Base-by-base conservation (phyloP, 257 asterid genomes). In the Datura wrightii region DNA sequence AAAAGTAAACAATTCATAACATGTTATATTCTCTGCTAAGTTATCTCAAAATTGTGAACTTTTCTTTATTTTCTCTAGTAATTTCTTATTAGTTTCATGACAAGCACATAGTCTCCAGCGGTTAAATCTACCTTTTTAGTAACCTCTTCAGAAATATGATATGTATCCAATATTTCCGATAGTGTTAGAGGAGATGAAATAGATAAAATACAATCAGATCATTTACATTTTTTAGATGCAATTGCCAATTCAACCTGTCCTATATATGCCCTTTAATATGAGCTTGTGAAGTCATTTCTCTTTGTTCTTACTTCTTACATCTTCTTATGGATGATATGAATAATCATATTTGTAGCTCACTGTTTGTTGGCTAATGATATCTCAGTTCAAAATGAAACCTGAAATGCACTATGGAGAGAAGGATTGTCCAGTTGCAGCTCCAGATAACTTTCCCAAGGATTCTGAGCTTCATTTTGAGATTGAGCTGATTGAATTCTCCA, bases 391-490 rank as follows among this genome's bases (percentile, higher is more conserved):
- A 91, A 88, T 97, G 91, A 95, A 95, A 88, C 96, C 97, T 10
- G 99, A 94, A 90, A 90, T 97, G 92, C 99, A 95, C 83, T 97
- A 93, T 55, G 97, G 94, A 19, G 99, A 97, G 87, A 93, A 90
- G 83, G 92, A 90, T 89, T 97, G 99, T 88, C 99, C 98, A 6
- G 89, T 94, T 86, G 83, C 94, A 60, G 94, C 87, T 80, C 79
- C 93, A 3, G 96, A 94, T 79, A 89, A 91, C 87, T 97, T 97
- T 87, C 99, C 98, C 44, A 97, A 93, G 93, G 97, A 95, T 85
- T 91, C 87, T 44, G 97, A 93, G 88, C 98, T 97, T 92, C 98
- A 97, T 69, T 69, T 69, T 41, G 79, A 69, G 79, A 69, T 69
- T 69, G 98, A 94, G 91, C 72, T 94, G 87, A 93, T 96, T 85